Base-by-base conservation (phyloP, 345 rosid species). In the Gossypium bickii region DNA sequence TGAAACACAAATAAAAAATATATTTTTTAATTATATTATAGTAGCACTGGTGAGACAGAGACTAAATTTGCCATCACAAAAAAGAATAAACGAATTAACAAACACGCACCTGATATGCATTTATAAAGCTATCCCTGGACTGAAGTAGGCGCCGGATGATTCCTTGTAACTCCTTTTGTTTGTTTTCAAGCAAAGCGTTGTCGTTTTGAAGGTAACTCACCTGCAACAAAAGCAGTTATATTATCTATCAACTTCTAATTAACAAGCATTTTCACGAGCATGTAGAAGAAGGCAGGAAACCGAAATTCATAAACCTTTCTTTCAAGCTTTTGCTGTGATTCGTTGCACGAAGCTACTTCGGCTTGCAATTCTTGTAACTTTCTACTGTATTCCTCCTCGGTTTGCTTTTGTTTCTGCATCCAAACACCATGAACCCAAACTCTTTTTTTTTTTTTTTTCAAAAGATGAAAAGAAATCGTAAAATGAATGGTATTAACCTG, bases 131-230 rank as follows among this genome's bases (percentile, higher is more conserved):
- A 73, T 90, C 94, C 76, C 87, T 84, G 11, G 89, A 85, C 57
- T 89, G 94, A 78, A 90, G 92, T 78, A 92, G 79, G 76, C 74
- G 78, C 38, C 84, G 86, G 13, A 86, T 84, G 2, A 89, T 88
- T 58, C 73, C 87, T 76, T 88, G 87, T 83, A 88, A 70, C 74
- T 89, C 92, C 64, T 75, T 88, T 72, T 86, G 88, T 78, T 84
- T 89, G 81, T 78, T 85, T 78, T 89, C 97, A 18, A 89, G 88
- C 82, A 90, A 82, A 48, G 66, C 80, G 29, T 86, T 88, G 73
- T 88, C 94, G 77, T 88, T 86, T 77, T 88, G 86, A 66, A 91
- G 92, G 86, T 85, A 88, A 82, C 17, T 87, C 60, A 85, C 86
- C 90, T 89, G 78, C 65, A 80, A 59, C 41, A 59, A 74, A 29